Evolutionary conservation across 768 basidiomycete species (phyloP), one percentile per base, ranked within the genome.

Genomic region (Trametes gibbosa): DNA sequence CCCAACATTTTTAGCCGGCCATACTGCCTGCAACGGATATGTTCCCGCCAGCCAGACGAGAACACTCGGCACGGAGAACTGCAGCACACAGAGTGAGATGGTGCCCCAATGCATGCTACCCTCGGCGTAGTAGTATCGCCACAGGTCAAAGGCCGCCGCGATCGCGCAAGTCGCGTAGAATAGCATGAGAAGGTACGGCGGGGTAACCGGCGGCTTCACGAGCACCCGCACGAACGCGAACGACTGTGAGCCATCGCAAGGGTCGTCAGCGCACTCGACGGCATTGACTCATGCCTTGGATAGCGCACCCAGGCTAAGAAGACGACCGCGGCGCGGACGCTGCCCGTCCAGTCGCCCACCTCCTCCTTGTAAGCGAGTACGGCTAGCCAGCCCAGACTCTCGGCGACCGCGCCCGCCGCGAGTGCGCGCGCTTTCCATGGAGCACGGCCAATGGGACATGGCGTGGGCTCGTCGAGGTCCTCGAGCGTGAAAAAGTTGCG

Each of bases 31-130:
- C 49, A 89, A 57, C 13, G 84, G 87, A 32, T 83, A 70, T 5
- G 82, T 81, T n/a, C 85, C 85, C 19, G 81, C 79, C 17, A 84
- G 53, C 72, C 77, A 83, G 2, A 78, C 64, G 61, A 83, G 80
- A 1, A 72, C 6, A 9, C 66, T 63, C 2, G 81, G 74, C 9
- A 77, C 52, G 16, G 71, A 29, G 47, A 76, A 68, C 16, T 76
- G 71, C 21, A 73, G 34, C 8, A 74, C 19, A 48, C 73, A 60
- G 21, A 75, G 55, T 3, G 65, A 50, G 10, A 70, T 47, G 17
- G 63, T 2, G 23, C 32, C 59, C 66, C 40, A 53, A 5, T 34
- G 37, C 53, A 57, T 56, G 14, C 42, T 45, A 17, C 21, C 54
- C 25, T 60, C 63, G 13, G 37, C 37, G 16, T 50, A 58, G 16